A percentile compares a stretch with the other conserved stretches of the same genome.
These are phyloP conservation scores for Circinella umbellata DNA, from an alignment of 371 early-diverging fungal species.

Conservation along the genomic window DNA sequence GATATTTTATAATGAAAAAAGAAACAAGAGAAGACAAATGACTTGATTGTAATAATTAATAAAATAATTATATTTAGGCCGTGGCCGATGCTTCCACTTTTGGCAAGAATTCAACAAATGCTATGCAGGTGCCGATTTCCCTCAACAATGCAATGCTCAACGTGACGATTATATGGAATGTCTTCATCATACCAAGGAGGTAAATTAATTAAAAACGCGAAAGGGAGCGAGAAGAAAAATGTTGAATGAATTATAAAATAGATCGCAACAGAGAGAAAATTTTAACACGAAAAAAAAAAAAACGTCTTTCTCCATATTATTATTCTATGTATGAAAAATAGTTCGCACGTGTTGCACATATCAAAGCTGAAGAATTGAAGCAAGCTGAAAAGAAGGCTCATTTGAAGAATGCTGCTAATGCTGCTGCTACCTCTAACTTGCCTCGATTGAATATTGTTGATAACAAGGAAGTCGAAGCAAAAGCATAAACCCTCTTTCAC, in stretches of 20 bases:
- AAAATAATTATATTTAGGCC: slow-evolving; percentile 51
- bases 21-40: background rate
- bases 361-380: slow-evolving; percentile 64
- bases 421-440: slow-evolving; percentile 63
- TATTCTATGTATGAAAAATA: slow-evolving; percentile 14
- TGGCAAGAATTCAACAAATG: slow-evolving; percentile 90
- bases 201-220: slow-evolving; percentile 24
- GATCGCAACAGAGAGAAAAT: no score
- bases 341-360: slow-evolving; percentile 63
- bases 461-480: slow-evolving; percentile 43
- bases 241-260: no score
- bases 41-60: background rate
- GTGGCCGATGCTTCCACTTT: slow-evolving; percentile 81
- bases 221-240: background rate
- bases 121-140: slow-evolving; percentile 74
- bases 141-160: slow-evolving; percentile 72
- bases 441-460: slow-evolving; percentile 64
- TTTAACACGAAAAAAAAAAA: no score
- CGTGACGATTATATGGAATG: slow-evolving; percentile 86
- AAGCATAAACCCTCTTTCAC: slow-evolving; percentile 28
- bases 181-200: slow-evolving; percentile 85
- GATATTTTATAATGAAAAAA: background rate
- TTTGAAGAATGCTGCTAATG: slow-evolving; percentile 55
- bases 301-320: background rate
- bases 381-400: slow-evolving; percentile 60